Base-by-base conservation (phyloP, 352 stramenopile genomes). In the Globisporangium middletonii region DNA sequence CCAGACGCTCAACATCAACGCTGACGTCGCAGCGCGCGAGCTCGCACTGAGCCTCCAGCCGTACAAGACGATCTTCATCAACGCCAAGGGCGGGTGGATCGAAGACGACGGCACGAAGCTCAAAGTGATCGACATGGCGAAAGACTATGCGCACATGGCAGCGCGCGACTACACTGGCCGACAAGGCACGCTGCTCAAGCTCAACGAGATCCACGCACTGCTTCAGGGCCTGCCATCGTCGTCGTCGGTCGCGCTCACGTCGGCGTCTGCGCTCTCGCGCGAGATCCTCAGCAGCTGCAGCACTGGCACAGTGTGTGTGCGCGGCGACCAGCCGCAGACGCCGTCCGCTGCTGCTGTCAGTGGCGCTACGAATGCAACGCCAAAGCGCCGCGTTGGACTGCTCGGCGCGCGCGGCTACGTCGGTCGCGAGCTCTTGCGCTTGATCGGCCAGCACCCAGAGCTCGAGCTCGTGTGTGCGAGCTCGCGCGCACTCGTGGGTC, bases 1-100 rank as follows among this genome's bases (percentile, higher is more conserved):
- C 30, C 80, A 92, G 59, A 88, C 84, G 49, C 83, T 94, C 63
- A 94, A 96, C 67, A 90, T 96, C 58, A 95, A 96, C 59, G 88
- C 86, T 15, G 86, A 96, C 58, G 85, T 95, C 47, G 82, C 83
- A 0, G 85, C 85, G 15, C 78, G 81, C 35, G 83, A 95, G 38
- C 68, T 95, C 26, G 85, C 83, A 38, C 72, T 93, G 43, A 86
- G 75, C 51, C 47, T 95, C 49, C 84, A 95, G 72, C 86, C 86
- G 51, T 83, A 82, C 55, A 92, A 93, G 69, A 92, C 84, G 55
- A 88, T 96, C 50, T 96, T 96, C 53, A 89, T 94, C 43, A 95
- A 92, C 64, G 69, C 85, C 56, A 95, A 95, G 69, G 86, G 86
- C 48, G 88, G 86, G 35, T 95, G 84, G 86, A 82, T 94, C 57